A percentile compares a stretch with the other conserved stretches of the same genome.
Conservation (phyloP, 306 rosid genomes). For the Ammopiptanthus mongolicus region DNA sequence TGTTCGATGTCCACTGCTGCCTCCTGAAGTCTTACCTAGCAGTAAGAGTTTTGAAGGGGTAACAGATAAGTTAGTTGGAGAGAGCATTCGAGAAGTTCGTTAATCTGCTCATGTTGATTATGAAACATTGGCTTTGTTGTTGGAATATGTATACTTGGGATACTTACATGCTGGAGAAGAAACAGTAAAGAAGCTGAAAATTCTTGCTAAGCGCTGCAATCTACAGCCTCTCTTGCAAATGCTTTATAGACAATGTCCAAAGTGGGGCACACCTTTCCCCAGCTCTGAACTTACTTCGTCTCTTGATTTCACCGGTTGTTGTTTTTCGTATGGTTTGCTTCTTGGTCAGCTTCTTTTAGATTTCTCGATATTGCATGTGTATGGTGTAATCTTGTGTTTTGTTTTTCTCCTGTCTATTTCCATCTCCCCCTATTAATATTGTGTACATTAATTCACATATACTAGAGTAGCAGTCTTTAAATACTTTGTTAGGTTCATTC, state of each 20-base stretch:
- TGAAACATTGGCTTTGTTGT: conserved; percentile 53
- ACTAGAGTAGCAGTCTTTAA: conserved; percentile 2
- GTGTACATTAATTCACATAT: not conserved
- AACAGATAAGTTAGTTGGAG: conserved; percentile 6
- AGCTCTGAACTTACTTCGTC: conserved; percentile 43
- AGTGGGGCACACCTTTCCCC: conserved; percentile 70
- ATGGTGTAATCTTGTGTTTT: not conserved
- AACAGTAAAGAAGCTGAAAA: conserved; percentile 50
- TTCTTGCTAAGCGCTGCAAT: conserved; percentile 69
- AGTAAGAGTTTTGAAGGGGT: conserved; percentile 19
- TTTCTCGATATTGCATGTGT: conserved; percentile 14
- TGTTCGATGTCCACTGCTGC: conserved; percentile 65
- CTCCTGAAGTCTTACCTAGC: conserved; percentile 28
- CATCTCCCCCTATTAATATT: not conserved
- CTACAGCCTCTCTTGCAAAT: conserved; percentile 56
- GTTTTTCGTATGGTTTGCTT: conserved; percentile 62
- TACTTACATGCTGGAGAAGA: conserved; percentile 53
- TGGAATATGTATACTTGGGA: conserved; percentile 72
- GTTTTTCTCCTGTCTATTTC: not conserved
- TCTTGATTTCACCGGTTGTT: conserved; percentile 57
- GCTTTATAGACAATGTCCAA: conserved; percentile 59
- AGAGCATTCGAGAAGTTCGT: conserved; percentile 43
- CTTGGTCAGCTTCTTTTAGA: conserved; percentile 18
- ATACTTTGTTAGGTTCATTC: not conserved
- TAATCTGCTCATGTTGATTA: conserved; percentile 66